phyloP scores from a whole-genome alignment of 768 basidiomycete species.

The Lepiota brunneoincarnata region DNA sequence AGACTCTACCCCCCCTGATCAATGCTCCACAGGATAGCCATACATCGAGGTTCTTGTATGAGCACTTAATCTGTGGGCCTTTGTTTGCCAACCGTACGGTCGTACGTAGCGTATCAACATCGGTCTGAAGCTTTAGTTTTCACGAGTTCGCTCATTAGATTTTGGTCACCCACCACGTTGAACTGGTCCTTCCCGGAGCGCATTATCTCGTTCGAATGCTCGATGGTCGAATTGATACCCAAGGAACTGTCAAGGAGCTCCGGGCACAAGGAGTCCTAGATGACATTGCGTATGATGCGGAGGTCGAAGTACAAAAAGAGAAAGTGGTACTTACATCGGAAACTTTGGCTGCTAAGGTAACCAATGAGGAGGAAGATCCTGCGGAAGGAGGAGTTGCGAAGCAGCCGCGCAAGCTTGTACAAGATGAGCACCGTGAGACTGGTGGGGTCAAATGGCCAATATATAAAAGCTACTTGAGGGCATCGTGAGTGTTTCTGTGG shows the following conservation, averaged over 20 bases:
- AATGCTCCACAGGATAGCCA: conserved; percentile 27
- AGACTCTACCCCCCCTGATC: not conserved
- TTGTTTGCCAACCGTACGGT: conserved; percentile 30
- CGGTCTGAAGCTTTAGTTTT: not conserved
- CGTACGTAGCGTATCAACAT: conserved; percentile 16
- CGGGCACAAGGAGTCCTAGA: conserved; percentile 60
- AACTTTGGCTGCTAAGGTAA: conserved; percentile 13
- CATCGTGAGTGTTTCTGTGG: conserved; percentile 49
- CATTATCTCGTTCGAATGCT: conserved; percentile 76
- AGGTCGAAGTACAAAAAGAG: conserved; percentile 45
- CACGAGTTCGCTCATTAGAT: conserved; percentile 35
- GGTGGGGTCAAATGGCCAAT: conserved; percentile 82
- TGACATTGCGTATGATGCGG: conserved; percentile 50
- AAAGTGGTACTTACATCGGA: conserved; percentile 34
- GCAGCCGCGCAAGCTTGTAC: conserved; percentile 70
- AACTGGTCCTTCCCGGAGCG: conserved; percentile 73
- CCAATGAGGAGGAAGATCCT: conserved; percentile 15
- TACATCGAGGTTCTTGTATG: conserved; percentile 30
- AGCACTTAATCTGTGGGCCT: conserved; percentile 28
- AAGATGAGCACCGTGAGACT: conserved; percentile 78
- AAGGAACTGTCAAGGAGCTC: conserved; percentile 68
- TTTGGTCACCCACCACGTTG: conserved; percentile 82
- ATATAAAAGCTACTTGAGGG: conserved; percentile 67
- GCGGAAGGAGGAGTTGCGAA: conserved; percentile 34
- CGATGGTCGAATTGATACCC: conserved; percentile 76